These are phyloP conservation scores for Lipomyces yamadae DNA, from an alignment of 805 yeast genomes.

Conservation along the genomic window DNA sequence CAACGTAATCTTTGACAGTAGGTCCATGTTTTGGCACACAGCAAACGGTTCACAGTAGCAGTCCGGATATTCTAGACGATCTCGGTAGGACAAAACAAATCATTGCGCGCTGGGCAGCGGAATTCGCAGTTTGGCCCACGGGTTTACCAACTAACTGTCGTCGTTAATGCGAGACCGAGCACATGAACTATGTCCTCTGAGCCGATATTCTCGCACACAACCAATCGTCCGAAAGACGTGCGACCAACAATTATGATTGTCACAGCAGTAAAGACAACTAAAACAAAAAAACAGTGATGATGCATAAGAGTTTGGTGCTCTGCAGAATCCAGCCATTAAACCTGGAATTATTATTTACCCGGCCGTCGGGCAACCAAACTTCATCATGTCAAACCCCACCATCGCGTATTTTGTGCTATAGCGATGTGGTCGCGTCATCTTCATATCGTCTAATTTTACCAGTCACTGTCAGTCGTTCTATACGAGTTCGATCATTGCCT, in stretches of 20 bases:
- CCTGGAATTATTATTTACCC: neutral
- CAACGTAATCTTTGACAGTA: conserved; percentile 14
- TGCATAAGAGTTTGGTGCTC: neutral
- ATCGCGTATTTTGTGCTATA: neutral
- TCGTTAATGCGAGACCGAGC: neutral
- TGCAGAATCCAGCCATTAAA: too few relatives aligned
- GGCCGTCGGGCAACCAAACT: neutral
- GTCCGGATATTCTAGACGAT: neutral
- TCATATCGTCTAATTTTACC: neutral
- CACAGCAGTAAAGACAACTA: neutral
- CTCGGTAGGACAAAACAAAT: neutral
- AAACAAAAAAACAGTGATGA: neutral
- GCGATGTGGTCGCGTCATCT: neutral
- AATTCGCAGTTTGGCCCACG: neutral
- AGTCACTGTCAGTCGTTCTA: neutral
- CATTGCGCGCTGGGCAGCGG: neutral
- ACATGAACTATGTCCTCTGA: too few relatives aligned
- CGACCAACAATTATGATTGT: neutral
- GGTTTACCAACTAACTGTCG: neutral
- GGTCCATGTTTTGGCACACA: conserved; percentile 19
- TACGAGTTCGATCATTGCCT: neutral
- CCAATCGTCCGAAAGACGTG: neutral
- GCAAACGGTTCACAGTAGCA: neutral
- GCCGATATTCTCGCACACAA: neutral
- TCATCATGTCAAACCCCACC: neutral